Conservation (phyloP, 495 filamentous ascomycete species). For the Cenococcum geophilum region DNA sequence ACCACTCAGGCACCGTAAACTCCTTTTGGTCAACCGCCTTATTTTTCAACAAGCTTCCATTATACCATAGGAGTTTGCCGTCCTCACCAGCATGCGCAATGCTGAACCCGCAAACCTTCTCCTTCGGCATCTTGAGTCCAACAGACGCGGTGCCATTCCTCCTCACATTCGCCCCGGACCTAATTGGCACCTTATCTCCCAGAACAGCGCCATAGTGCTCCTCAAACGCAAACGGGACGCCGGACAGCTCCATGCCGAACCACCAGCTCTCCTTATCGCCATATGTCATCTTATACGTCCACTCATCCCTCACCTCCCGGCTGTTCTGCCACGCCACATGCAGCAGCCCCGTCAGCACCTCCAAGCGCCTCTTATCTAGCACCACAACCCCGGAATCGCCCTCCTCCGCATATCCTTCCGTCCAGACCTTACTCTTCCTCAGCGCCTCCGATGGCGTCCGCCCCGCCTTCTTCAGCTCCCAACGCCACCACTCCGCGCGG, state of each 20-base stretch:
- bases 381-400: slow-evolving; percentile 36
- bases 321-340: slow-evolving; percentile 35
- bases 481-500: no score
- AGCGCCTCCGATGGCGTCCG: no score
- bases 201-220: slow-evolving; percentile 32
- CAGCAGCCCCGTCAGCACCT: slow-evolving; percentile 33
- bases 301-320: slow-evolving; percentile 24
- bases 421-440: no score
- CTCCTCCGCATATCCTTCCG: no score
- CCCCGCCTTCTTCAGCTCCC: no score
- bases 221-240: slow-evolving; percentile 31
- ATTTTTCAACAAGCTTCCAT: slow-evolving; percentile 30
- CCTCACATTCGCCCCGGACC: not conserved
- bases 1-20: slow-evolving; percentile 1
- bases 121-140: not conserved
- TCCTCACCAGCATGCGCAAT: slow-evolving; percentile 33
- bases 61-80: slow-evolving; percentile 33
- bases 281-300: slow-evolving; percentile 32
- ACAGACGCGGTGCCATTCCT: no score
- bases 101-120: slow-evolving; percentile 31
- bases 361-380: slow-evolving; percentile 32
- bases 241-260: slow-evolving; percentile 35
- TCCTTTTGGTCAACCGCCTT: slow-evolving; percentile 19
- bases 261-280: slow-evolving; percentile 40
- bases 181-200: slow-evolving; percentile 11